Evolutionary conservation across 768 basidiomycete species (phyloP).

Genomic region (Kwoniella sp.): DNA sequence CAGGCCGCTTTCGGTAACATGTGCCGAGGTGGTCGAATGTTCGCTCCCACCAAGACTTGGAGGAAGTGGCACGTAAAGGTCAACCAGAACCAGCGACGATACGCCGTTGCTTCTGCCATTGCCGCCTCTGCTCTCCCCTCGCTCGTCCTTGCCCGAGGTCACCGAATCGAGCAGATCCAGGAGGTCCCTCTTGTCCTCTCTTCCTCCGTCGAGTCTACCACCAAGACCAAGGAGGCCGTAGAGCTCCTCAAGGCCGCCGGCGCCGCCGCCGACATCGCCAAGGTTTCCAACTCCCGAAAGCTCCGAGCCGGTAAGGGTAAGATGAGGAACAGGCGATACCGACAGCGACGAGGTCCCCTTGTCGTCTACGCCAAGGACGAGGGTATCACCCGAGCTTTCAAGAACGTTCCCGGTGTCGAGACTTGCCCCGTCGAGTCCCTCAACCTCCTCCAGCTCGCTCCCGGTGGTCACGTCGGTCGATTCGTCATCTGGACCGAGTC

Average conservation of each 20-base stretch:
- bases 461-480: conserved; percentile 97
- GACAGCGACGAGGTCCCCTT: conserved; percentile 95
- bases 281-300: conserved; percentile 96
- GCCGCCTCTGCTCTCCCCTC: conserved; percentile 97
- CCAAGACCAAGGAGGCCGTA: conserved; percentile 96
- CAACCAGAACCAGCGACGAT: conserved; percentile 98
- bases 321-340: conserved; percentile 91
- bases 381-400: conserved; percentile 97
- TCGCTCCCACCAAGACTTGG: conserved; percentile 99
- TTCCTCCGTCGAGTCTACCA: conserved; percentile 76
- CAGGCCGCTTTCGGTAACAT: conserved; percentile 99
- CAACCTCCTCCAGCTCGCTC: conserved; percentile 98
- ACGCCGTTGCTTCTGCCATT: conserved; percentile 94
- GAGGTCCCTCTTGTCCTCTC: conserved; percentile 94
- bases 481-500: conserved; percentile 99
- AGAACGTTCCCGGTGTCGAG: conserved; percentile 98
- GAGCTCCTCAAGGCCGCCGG: conserved; percentile 84
- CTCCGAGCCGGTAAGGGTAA: conserved; percentile 97
- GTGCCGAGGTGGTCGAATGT: conserved; percentile 99
- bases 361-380: conserved; percentile 96
- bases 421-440: conserved; percentile 88
- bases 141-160: conserved; percentile 96
- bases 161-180: conserved; percentile 94
- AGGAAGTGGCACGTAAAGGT: conserved; percentile 99
- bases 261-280: conserved; percentile 89